Base-by-base conservation (phyloP, 305 asterid genomes). In the Striga hermonthica region DNA sequence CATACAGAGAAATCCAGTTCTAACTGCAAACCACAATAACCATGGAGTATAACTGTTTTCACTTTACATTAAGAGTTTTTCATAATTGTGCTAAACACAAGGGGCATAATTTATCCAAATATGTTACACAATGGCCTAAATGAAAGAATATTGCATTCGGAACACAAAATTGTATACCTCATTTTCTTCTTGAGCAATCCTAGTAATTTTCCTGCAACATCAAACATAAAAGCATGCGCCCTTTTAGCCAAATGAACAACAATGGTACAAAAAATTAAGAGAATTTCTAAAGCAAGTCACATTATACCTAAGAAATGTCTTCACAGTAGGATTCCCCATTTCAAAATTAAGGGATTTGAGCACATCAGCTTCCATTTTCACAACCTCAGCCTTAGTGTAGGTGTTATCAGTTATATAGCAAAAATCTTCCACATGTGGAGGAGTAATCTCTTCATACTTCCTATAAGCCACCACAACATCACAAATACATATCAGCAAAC, bases 371-470 rank as follows among this genome's bases (percentile, higher is more conserved):
- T 88, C 99, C 99, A 88, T 93, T 62, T 82, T 77, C 76, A 93
- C 89, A 4, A 93, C 85, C 14, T 90, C 95, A 16, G 81, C 75
- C 60, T 77, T 88, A 0, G 76, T 71, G 59, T 86, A 92, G 0
- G 91, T 85, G 49, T 89, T 82, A 64, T 87, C 95, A 1, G 97
- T 92, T 5, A 89, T 87, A 68, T 86, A 86, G 71, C 91, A 82
- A 54, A 90, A 93, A 31, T 82, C 90, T 64, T 83, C 88, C 22
- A 93, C 92, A 13, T 86, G 80, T 1, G 90, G 95, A 45, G 95
- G 95, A 68, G 57, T 86, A 57, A 87, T 93, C 83, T 93, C 97
- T 65, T 90, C 98, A 31, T 93, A 90, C 69, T 93, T 93, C 80
- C 98, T 89, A 72, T 49, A 65, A 14, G 57, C 16, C 34, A 64